Percentiles rank a stretch among this genome's conserved stretches.
These are phyloP conservation scores for Geotrichum restrictum DNA, from an alignment of 1,139 yeast genomes.

Conservation along the genomic window DNA sequence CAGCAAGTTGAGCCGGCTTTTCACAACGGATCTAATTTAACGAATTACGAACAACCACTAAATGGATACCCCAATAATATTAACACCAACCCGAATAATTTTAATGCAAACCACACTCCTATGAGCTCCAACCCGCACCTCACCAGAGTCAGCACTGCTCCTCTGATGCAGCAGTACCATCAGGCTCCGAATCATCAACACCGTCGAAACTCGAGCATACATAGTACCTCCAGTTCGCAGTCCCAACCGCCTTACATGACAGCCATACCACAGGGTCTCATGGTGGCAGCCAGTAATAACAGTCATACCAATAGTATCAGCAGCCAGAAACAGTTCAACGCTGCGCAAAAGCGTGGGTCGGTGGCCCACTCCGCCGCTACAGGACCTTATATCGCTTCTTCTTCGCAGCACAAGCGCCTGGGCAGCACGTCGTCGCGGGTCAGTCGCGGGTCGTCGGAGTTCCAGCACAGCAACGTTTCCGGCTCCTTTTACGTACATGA, in stretches of 20 bases:
- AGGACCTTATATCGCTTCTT: not conserved
- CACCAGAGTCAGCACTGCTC: conserved; percentile 5
- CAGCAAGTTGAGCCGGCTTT: not conserved
- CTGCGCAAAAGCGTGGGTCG: conserved; percentile 1
- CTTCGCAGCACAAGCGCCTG: conserved; percentile 10
- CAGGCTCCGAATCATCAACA: not conserved
- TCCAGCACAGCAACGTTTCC: conserved; percentile 21
- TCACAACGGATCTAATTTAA: conserved; percentile 1
- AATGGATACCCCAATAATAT: conserved; percentile 6
- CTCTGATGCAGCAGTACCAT: too few species aligned
- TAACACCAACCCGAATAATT: not conserved
- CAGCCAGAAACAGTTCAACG: conserved; percentile 3
- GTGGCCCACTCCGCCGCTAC: not conserved
- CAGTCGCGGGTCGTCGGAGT: conserved; percentile 11
- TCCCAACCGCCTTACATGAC: conserved; percentile 3
- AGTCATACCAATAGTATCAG: not conserved
- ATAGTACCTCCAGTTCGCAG: not conserved
- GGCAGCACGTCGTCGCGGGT: conserved; percentile 18
- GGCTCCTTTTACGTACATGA: conserved; percentile 53
- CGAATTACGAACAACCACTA: conserved; percentile 2
- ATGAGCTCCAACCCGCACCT: conserved; percentile 1
- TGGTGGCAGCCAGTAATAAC: not conserved
- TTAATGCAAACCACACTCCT: not conserved
- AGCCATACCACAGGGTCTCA: not conserved
- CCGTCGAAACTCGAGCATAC: conserved; percentile 5